Base-by-base conservation (phyloP, 768 basidiomycete genomes). In the Strobilomyces echinocephalus region DNA sequence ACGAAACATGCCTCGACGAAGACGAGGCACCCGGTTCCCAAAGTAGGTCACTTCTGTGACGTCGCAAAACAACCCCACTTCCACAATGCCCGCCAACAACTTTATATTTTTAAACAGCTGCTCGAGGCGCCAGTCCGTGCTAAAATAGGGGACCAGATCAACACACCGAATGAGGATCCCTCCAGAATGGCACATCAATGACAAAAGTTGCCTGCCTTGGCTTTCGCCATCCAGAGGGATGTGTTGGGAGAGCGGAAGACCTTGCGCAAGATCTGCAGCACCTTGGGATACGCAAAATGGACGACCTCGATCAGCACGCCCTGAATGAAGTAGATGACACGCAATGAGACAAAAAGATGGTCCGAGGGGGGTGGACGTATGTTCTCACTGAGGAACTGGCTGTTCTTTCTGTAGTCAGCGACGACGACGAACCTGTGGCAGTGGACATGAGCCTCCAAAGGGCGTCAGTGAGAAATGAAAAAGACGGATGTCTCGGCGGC, bases 41-140 rank as follows among this genome's bases (percentile, higher is more conserved):
- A 98, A 99, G 75, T 97, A 98, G n/a, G 95, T 95, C 1, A 94
- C 94, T 66, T 85, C 82, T 5, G 89, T 94, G 79, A 97, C 86
- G 50, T 84, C 76, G 66, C 91, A 94, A 74, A 99, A 98, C n/a
- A 99, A 71, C 1, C 97, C 97, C 33, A 97, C 97, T 69, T 99
- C 97, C n/a, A 98, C 91, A 20, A 97, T 92, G 43, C 97, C 97
- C 4, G 95, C 98, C 55, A 98, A 78, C 80, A 95, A 82, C 76
- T 97, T 98, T 65, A 98, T 87, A 55, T 79, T 76, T 15, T 75
- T 69, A 73, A 95, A 73, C 16, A 97, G 76, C 90, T 95, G 65
- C 12, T 28, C 46, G 30, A 14, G 11, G 18, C 28, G 34, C 55
- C 28, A 57, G 44, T 35, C 30, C 9, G 26, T 0, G 11, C 49